A percentile compares a stretch with the other conserved stretches of the same genome.
Evolutionary conservation across 2,329 filamentous ascomycete species (phyloP).

Genomic region (Exophiala sp.): DNA sequence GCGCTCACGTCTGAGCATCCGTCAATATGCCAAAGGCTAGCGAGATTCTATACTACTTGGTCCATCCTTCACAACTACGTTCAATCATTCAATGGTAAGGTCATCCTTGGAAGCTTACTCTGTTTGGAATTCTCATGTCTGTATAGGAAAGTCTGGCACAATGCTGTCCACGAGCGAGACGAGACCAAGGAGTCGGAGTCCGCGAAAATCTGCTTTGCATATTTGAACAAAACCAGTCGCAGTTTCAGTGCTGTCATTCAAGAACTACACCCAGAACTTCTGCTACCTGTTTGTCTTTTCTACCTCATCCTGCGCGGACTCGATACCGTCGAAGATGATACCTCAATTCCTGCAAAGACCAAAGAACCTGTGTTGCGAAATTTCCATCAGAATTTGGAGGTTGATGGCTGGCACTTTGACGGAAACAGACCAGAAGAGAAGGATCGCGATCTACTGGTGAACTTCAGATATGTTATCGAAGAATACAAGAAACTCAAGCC

Average conservation of each 20-base stretch:
- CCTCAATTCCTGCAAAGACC: slow-evolving; percentile 74
- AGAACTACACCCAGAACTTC: slow-evolving; percentile 89
- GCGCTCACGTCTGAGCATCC: not conserved
- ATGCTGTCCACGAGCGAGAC: slow-evolving; percentile 82
- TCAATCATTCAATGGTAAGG: slow-evolving; percentile 83
- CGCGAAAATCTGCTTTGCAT: slow-evolving; percentile 78
- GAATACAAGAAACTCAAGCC: slow-evolving; percentile 88
- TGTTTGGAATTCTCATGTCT: not conserved
- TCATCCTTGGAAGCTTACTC: too few relatives aligned
- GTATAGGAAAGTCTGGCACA: slow-evolving; percentile 90
- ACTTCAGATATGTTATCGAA: slow-evolving; percentile 81
- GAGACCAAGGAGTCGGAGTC: slow-evolving; percentile 69
- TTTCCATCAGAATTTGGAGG: slow-evolving; percentile 74
- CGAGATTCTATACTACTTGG: slow-evolving; percentile 65
- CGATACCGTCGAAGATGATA: slow-evolving; percentile 99
- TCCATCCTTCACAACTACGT: slow-evolving; percentile 75
- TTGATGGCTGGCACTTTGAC: slow-evolving; percentile 86
- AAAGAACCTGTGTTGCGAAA: slow-evolving; percentile 84
- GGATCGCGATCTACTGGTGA: slow-evolving; percentile 83
- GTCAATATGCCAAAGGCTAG: slow-evolving; percentile 40
- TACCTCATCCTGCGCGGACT: slow-evolving; percentile 88
- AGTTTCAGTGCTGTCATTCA: slow-evolving; percentile 92
- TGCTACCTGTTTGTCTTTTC: slow-evolving; percentile 85
- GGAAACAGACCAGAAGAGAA: slow-evolving; percentile 89
- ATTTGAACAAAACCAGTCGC: slow-evolving; percentile 81